Evolutionary conservation across 805 yeast genomes (phyloP).

Genomic region (Kuraishia borneana): DNA sequence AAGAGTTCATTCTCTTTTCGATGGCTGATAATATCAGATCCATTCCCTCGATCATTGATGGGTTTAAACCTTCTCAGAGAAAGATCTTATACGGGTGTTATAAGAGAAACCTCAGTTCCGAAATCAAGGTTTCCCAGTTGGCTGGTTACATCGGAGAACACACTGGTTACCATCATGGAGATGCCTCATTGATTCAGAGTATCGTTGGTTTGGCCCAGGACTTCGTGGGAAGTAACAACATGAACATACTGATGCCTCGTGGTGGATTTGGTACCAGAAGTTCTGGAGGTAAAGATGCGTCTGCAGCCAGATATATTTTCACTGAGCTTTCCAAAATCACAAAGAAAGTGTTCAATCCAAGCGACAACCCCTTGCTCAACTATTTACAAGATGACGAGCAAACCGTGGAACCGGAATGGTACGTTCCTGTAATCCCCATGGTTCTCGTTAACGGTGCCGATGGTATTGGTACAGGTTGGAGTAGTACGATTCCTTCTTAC

Average conservation of each 20-base stretch:
- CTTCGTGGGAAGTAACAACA: slow-evolving; percentile 85
- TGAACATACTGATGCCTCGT: slow-evolving; percentile 75
- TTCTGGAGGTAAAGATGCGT: slow-evolving; percentile 94
- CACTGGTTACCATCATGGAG: slow-evolving; percentile 95
- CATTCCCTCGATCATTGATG: slow-evolving; percentile 88
- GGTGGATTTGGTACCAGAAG: slow-evolving; percentile 97
- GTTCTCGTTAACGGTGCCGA: slow-evolving; percentile 92
- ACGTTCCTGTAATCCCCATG: slow-evolving; percentile 90
- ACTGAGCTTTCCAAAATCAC: slow-evolving; percentile 77
- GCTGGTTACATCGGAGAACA: slow-evolving; percentile 84
- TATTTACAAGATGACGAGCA: slow-evolving; percentile 90
- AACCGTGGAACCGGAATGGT: slow-evolving; percentile 93
- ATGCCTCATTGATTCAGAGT: slow-evolving; percentile 75
- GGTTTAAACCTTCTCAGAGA: slow-evolving; percentile 95
- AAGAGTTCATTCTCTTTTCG: slow-evolving; percentile 87
- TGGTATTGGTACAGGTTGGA: slow-evolving; percentile 99
- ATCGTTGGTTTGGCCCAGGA: slow-evolving; percentile 93
- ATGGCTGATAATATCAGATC: slow-evolving; percentile 96
- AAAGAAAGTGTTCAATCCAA: slow-evolving; percentile 60
- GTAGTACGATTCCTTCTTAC: slow-evolving; percentile 82
- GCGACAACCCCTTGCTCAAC: slow-evolving; percentile 66
- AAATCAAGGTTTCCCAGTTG: slow-evolving; percentile 83
- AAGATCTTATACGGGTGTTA: slow-evolving; percentile 85
- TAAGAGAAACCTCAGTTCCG: slow-evolving; percentile 63
- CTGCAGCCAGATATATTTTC: slow-evolving; percentile 95